Percentiles rank a stretch among this genome's conserved stretches.
Conservation (phyloP, 345 rosid species). For the Kernera saxatilis region DNA sequence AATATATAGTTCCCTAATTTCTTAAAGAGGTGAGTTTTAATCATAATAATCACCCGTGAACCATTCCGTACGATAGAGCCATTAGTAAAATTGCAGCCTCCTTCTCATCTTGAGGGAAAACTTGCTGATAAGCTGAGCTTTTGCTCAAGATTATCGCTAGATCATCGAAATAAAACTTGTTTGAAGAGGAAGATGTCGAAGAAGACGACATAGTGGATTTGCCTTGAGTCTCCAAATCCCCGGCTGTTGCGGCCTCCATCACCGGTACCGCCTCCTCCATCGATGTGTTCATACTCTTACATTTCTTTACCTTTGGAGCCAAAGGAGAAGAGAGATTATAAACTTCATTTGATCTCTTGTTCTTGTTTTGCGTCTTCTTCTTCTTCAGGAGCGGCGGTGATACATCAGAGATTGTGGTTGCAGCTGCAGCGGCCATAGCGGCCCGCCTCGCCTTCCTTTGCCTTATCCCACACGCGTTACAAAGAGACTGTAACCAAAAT, state of each 20-base stretch:
- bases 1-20: neutral
- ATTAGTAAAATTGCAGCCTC: conserved; percentile 88
- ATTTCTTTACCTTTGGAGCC: neutral
- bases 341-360: conserved; percentile 8
- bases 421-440: conserved; percentile 55
- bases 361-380: conserved; percentile 20
- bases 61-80: conserved; percentile 85
- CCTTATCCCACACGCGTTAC: conserved; percentile 93
- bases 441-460: conserved; percentile 87
- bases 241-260: neutral
- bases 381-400: conserved; percentile 10
- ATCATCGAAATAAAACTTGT: conserved; percentile 54
- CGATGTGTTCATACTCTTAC: neutral
- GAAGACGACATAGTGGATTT: conserved; percentile 11
- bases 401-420: neutral
- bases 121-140: conserved; percentile 55
- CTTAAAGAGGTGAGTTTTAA: neutral
- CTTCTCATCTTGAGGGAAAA: conserved; percentile 86
- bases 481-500: conserved; percentile 57
- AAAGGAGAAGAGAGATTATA: neutral
- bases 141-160: conserved; percentile 54
- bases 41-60: conserved; percentile 38
- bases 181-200: conserved; percentile 13
- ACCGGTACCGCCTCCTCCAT: neutral
- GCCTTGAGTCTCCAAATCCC: neutral